Evolutionary conservation across 2,329 filamentous ascomycete species (phyloP), one percentile per base, ranked within the genome.

Genomic region (Sporothrix mexicana): DNA sequence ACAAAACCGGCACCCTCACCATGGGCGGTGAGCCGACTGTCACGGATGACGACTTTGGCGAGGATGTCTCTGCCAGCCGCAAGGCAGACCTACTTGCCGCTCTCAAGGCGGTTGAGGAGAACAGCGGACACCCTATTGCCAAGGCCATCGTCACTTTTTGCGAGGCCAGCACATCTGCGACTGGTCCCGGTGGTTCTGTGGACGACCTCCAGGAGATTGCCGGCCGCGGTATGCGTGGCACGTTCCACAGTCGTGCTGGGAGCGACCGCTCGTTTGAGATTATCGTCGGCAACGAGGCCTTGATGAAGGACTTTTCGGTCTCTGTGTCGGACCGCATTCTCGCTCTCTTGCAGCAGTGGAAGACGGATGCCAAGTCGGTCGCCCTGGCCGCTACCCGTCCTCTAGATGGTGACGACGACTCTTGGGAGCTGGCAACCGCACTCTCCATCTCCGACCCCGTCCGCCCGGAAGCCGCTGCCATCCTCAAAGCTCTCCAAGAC

Each of bases 1-100:
- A 97, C 85, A 96, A 97, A 85, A 97, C 93, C 0, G 93, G 93
- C 1, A 97, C 93, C 0, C 83, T 97, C 73, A 96, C 93, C 0
- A 84, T 91, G 77, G 84, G 92, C 4, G 92, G 91, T 7, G 90
- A 93, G 76, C 92, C 93, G 0, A 88, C 85, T 41, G 90, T 95
- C 25, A 92, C 89, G 5, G 30, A 73, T 41, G 78, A 77, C 12
- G 77, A 78, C 1, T 43, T 12, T 1, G 47, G 30, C 30, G 51
- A 47, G 1, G 67, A 53, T 10, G 41, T 8, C 2, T n/a, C 36
- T 15, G 12, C 9, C 1, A n/a, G 47, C 43, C 17, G 23, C 47
- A 64, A 30, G 47, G 71, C 13, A 12, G 47, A 70, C 25, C 76
- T 90, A 2, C 76, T 92, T 2, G 85, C 86, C 0, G 85, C 88